phyloP scores from a whole-genome alignment of 257 asterid genomes.

The Solanum appendiculatum region DNA sequence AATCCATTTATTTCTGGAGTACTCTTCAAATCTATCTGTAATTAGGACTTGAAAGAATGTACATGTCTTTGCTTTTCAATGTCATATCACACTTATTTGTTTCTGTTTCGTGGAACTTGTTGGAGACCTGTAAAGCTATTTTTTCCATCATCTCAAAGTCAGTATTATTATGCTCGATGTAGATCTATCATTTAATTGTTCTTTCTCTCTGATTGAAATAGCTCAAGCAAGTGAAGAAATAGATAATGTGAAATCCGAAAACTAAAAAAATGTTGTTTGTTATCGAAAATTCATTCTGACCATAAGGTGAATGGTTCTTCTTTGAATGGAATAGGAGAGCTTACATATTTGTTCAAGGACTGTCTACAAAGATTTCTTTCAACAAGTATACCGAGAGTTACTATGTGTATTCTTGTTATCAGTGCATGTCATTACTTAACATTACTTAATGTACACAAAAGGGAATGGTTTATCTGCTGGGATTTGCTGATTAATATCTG shows the following conservation, averaged over 20 bases:
- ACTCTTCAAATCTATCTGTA: neutral
- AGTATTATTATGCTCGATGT: neutral
- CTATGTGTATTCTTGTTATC: neutral
- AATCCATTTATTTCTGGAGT: neutral
- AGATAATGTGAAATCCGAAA: neutral
- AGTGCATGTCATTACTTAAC: neutral
- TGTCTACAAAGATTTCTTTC: neutral
- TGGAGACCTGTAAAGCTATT: neutral
- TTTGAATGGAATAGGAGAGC: neutral
- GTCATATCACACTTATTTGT: neutral
- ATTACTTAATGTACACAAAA: neutral
- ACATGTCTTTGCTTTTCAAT: neutral
- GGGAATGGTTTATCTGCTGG: neutral
- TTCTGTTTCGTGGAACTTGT: neutral
- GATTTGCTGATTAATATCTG: neutral
- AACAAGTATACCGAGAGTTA: neutral
- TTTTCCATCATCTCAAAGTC: neutral
- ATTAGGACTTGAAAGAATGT: neutral
- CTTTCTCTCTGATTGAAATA: neutral
- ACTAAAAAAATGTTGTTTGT: neutral
- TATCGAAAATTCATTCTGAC: neutral
- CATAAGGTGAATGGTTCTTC: neutral
- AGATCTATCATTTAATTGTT: neutral
- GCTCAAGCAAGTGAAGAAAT: neutral
- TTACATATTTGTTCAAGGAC: neutral